Evolutionary conservation across 2,329 filamentous ascomycete genomes (phyloP).

Genomic region (Beauveria rudraprayagi): DNA sequence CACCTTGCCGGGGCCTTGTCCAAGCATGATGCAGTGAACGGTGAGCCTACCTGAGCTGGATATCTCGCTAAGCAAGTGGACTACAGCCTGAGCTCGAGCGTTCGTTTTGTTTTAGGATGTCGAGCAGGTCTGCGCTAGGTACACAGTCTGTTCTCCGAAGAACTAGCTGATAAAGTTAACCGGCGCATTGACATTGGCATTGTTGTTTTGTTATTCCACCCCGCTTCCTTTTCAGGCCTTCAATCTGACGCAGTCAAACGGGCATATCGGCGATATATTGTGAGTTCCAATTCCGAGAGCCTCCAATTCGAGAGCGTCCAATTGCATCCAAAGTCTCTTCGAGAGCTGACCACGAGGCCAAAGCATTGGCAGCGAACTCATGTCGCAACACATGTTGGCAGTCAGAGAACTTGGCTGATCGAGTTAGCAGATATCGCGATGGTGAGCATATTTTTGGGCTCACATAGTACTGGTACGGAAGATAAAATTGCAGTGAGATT

Average conservation of each 20-base stretch:
- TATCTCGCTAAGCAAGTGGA: neutral
- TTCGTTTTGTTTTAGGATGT: constrained; percentile 1
- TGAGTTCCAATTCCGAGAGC: neutral
- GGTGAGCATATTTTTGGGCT: neutral
- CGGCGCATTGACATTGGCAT: constrained; percentile 4
- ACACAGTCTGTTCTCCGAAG: neutral
- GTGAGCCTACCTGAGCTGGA: neutral
- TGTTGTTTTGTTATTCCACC: neutral
- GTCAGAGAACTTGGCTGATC: neutral
- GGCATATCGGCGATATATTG: neutral
- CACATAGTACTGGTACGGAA: neutral
- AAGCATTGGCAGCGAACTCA: neutral
- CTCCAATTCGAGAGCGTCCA: neutral
- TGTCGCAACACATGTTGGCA: neutral
- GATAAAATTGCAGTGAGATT: neutral
- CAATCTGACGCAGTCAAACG: neutral
- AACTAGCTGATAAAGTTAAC: neutral
- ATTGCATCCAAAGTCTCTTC: neutral
- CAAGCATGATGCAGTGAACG: constrained; percentile 1
- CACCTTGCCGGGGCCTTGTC: neutral
- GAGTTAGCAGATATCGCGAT: neutral
- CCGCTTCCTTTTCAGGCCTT: neutral
- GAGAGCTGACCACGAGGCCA: neutral
- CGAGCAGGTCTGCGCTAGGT: neutral
- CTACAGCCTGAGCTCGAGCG: constrained; percentile 1